Base-by-base conservation (phyloP, 495 filamentous ascomycete genomes). In the Trichoderma erinaceum region DNA sequence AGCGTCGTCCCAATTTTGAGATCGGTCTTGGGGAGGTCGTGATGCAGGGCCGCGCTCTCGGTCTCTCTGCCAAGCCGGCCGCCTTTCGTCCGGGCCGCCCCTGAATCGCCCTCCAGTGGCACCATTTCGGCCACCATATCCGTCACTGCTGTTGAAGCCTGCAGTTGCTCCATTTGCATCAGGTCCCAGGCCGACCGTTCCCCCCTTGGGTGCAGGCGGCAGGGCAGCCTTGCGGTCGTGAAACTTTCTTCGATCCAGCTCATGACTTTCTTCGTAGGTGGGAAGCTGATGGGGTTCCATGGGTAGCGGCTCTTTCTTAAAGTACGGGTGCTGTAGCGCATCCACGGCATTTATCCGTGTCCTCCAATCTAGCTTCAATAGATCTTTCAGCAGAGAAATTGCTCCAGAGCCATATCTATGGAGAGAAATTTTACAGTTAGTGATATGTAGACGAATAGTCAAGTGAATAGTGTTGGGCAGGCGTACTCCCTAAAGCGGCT, bases 331-430 rank as follows among this genome's bases (percentile, higher is more conserved):
- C 70, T 93, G 84, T 18, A 98, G 79, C 16, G 95, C 96, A 79
- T 99, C 95, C 21, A 96, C 92, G 0, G 95, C 95, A 73, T 97
- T 99, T 71, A 96, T 88, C 46, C 95, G 86, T 71, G 86, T 87
- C 48, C 84, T 85, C 88, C 93, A 97, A 72, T 99, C 91, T 29
- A 99, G 89, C 67, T 84, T 91, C 52, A 99, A 82, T 10, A 99
- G 83, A 67, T 97, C 89, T 41, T 84, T 84, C 3, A 99, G 82
- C 21, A 99, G 77, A 48, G 91, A 90, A 41, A 97, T 84, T 52
- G 92, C 93, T 13, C 81, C 78, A 8, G 70, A 50, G 15, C 73
- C 74, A n/a, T 27, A 68, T 35, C 68, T 46, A 41, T 38, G 35
- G 5, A 32, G 48, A 41, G 10, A 11, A 23, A 46, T n/a, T 50